Percentiles rank a stretch among this genome's conserved stretches.
Conservation (phyloP, 1,284 basidiomycete genomes). For the Cryptococcus hybrid region DNA sequence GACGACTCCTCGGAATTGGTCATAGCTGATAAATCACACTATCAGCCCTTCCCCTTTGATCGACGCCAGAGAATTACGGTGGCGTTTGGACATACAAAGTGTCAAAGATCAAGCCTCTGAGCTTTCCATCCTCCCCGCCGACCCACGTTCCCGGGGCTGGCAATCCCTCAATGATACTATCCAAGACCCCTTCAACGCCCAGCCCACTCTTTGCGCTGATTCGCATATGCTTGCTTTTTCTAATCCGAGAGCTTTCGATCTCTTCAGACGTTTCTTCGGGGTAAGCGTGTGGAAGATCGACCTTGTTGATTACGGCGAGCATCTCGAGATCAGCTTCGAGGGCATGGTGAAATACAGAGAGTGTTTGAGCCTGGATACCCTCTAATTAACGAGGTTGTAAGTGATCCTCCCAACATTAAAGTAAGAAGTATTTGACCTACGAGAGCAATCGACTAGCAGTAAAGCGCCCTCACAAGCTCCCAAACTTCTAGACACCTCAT, state of each 20-base stretch:
- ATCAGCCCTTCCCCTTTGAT: too few species aligned
- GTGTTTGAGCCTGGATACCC: slow-evolving; percentile 96
- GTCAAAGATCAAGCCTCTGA: slow-evolving; percentile 91
- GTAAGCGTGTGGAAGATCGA: slow-evolving; percentile 83
- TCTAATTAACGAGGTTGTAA: slow-evolving; percentile 47
- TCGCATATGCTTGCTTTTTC: slow-evolving; percentile 65
- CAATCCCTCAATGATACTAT: slow-evolving; percentile 76
- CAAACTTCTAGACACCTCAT: slow-evolving; percentile 91
- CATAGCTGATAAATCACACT: slow-evolving; percentile 63
- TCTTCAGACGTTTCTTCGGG: slow-evolving; percentile 76
- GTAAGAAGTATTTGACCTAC: slow-evolving; percentile 24
- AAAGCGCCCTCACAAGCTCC: slow-evolving; percentile 93
- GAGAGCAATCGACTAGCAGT: slow-evolving; percentile 88
- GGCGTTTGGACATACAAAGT: slow-evolving; percentile 62
- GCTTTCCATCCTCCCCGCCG: slow-evolving; percentile 52
- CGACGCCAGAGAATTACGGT: neutral
- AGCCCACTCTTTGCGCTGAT: slow-evolving; percentile 93
- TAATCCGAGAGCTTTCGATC: slow-evolving; percentile 76
- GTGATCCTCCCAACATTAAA: neutral
- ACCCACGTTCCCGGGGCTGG: slow-evolving; percentile 62
- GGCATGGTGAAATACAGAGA: slow-evolving; percentile 91
- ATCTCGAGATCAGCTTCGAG: slow-evolving; percentile 77
- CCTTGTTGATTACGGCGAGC: slow-evolving; percentile 94
- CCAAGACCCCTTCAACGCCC: slow-evolving; percentile 68
- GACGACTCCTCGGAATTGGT: slow-evolving; percentile 94